Conservation (phyloP, 441 rosid species). For the Bocquillonia castaneifolia region DNA sequence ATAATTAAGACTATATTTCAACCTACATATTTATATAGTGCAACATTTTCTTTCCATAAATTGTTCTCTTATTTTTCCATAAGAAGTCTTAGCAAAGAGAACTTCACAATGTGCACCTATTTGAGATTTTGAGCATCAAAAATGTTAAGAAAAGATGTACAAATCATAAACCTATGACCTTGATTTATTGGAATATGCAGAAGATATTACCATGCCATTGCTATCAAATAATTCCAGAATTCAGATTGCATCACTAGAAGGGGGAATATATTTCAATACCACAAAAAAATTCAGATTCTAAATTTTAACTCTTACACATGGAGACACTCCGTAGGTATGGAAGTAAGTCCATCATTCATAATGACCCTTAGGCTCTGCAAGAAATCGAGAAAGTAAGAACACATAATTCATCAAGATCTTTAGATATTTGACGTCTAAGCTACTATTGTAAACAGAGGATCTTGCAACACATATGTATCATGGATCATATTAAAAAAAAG, state of each 20-base stretch:
- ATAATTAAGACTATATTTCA: neutral
- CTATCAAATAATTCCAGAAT: neutral
- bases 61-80: neutral
- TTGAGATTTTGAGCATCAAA: neutral
- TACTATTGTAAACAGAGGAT: neutral
- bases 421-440: slow-evolving; percentile 13
- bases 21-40: neutral
- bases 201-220: neutral
- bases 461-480: neutral
- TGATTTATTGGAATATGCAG: neutral
- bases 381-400: no score
- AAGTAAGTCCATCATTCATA: slow-evolving; percentile 89
- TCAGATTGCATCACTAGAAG: neutral
- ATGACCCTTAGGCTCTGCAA: slow-evolving; percentile 81
- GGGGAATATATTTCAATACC: neutral
- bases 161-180: neutral
- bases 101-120: neutral
- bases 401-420: slow-evolving; percentile 23
- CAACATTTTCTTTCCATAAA: neutral
- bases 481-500: neutral
- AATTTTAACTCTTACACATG: slow-evolving; percentile 60
- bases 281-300: slow-evolving; percentile 5
- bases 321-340: slow-evolving; percentile 80
- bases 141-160: neutral
- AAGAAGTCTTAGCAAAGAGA: neutral